Evolutionary conservation across 805 yeast genomes (phyloP).

Genomic region (Grigorovia humatica): DNA sequence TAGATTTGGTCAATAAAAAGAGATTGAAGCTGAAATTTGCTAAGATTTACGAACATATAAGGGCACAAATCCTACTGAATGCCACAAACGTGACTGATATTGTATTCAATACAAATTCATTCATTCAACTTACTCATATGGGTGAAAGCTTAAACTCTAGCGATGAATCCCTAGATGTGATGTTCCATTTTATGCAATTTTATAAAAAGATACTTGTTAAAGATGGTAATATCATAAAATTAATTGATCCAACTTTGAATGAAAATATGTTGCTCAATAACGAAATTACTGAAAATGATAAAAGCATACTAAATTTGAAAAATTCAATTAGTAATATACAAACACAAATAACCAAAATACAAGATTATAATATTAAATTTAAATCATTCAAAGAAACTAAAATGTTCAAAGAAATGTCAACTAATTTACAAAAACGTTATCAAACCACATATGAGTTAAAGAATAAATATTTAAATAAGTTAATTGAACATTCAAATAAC

Average conservation of each 20-base stretch:
- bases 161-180: conserved; percentile 8
- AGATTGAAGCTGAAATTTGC: conserved; percentile 8
- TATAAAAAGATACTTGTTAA: conserved; percentile 10
- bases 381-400: conserved; percentile 13
- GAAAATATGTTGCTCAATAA: conserved; percentile 11
- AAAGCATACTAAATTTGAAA: conserved; percentile 28
- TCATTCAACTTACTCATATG: conserved; percentile 5
- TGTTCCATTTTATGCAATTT: conserved; percentile 13
- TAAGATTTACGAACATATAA: conserved; percentile 6
- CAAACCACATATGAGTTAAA: conserved; percentile 30
- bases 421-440: conserved; percentile 25
- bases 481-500: conserved; percentile 29
- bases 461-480: conserved; percentile 26
- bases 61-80: conserved; percentile 8
- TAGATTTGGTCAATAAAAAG: conserved; percentile 9
- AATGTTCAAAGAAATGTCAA: conserved; percentile 16
- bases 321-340: conserved; percentile 12
- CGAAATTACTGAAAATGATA: conserved; percentile 27
- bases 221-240: conserved; percentile 12
- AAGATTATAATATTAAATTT: conserved; percentile 14
- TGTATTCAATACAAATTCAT: conserved; percentile 12
- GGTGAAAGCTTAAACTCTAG: not conserved
- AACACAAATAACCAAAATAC: conserved; percentile 13
- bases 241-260: conserved; percentile 9
- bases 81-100: conserved; percentile 18